Percentiles rank a stretch among this genome's conserved stretches.
phyloP scores from a whole-genome alignment of 2,329 filamentous ascomycete genomes.

The Fusarium devonianum region DNA sequence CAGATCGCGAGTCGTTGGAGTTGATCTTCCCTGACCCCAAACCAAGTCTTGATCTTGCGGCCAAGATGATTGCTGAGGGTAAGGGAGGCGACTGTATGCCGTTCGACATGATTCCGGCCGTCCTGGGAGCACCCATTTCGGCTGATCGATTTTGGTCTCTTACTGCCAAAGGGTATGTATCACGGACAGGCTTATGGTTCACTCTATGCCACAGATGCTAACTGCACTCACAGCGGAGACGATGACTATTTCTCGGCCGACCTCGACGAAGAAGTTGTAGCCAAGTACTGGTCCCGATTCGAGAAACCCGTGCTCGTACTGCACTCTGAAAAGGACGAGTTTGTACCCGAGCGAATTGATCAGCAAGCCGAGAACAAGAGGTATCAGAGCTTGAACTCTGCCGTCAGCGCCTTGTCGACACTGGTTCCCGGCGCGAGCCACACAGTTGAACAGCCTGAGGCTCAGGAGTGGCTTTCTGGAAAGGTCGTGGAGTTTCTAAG shows the following conservation, averaged over 20 bases:
- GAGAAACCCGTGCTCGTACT: conserved; percentile 68
- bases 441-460: conserved; percentile 54
- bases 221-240: conserved; percentile 60
- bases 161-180: conserved; percentile 56
- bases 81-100: conserved; percentile 63
- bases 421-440: conserved; percentile 62
- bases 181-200: background rate
- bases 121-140: conserved; percentile 56
- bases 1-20: conserved; percentile 72
- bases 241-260: conserved; percentile 92
- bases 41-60: conserved; percentile 56
- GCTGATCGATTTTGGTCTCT: conserved; percentile 62
- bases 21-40: conserved; percentile 56
- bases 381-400: conserved; percentile 59
- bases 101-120: conserved; percentile 50
- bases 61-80: conserved; percentile 62
- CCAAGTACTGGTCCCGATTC: conserved; percentile 70
- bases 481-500: conserved; percentile 57
- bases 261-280: conserved; percentile 63
- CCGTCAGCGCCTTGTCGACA: conserved; percentile 59
- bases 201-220: conserved; percentile 1
- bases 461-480: conserved; percentile 58
- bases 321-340: conserved; percentile 71
- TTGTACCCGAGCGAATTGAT: conserved; percentile 65
- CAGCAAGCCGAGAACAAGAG: conserved; percentile 62